These are phyloP conservation scores for Fusarium caatingaense DNA, from an alignment of 2,329 filamentous ascomycete genomes.

Conservation along the genomic window DNA sequence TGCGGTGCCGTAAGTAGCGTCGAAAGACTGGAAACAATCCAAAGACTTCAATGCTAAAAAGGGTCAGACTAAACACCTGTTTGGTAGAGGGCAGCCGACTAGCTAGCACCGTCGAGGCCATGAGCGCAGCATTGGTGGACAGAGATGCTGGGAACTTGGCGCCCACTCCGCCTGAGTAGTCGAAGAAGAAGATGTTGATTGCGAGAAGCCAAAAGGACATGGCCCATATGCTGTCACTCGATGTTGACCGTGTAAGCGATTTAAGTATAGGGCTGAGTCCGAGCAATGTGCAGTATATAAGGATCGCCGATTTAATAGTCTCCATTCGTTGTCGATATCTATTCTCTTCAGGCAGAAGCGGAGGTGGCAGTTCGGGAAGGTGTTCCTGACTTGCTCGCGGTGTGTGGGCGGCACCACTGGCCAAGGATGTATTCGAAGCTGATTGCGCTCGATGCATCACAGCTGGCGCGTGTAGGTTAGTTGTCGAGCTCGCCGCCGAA, in stretches of 20 bases:
- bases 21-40: constrained; percentile 97
- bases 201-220: constrained; percentile 92
- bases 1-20: constrained; percentile 84
- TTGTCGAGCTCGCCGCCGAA: constrained; percentile 59
- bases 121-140: constrained; percentile 94
- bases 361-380: constrained; percentile 45
- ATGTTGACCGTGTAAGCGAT: constrained; percentile 92
- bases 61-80: constrained; percentile 92
- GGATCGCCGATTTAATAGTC: constrained; percentile 89
- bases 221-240: constrained; percentile 95
- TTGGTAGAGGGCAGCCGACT: constrained; percentile 89
- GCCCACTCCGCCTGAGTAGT: constrained; percentile 81
- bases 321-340: constrained; percentile 69
- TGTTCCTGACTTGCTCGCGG: constrained; percentile 49
- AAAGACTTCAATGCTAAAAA: constrained; percentile 98
- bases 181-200: constrained; percentile 98
- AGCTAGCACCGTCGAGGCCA: constrained; percentile 94
- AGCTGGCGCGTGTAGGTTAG: constrained; percentile 53
- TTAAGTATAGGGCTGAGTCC: constrained; percentile 96
- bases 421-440: constrained; percentile 66
- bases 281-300: constrained; percentile 93
- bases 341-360: constrained; percentile 51
- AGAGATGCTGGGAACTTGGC: constrained; percentile 77
- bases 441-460: constrained; percentile 59
- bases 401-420: constrained; percentile 45